Evolutionary conservation across 2,329 filamentous ascomycete genomes (phyloP).

Genomic region (Aspergillus ochraceus): DNA sequence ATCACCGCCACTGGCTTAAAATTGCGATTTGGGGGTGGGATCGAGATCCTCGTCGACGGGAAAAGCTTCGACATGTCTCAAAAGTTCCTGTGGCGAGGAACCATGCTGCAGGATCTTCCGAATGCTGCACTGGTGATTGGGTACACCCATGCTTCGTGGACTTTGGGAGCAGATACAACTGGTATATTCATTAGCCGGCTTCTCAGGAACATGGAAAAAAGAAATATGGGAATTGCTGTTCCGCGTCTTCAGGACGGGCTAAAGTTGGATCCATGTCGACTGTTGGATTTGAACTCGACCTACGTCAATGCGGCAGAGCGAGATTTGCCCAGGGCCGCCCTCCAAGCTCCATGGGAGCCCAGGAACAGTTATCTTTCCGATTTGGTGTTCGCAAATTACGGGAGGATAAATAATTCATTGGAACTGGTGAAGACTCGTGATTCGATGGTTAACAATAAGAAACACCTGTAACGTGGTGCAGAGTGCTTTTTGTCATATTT

Average conservation of each 20-base stretch:
- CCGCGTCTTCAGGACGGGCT: conserved; percentile 12
- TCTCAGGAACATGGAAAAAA: conserved; percentile 23
- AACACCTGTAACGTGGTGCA: too few species aligned
- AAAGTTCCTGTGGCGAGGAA: conserved; percentile 36
- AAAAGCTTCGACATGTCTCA: conserved; percentile 18
- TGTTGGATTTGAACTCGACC: conserved; percentile 28
- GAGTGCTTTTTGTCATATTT: too few species aligned
- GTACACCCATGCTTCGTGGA: conserved; percentile 39
- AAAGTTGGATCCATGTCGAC: neutral
- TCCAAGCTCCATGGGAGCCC: conserved; percentile 28
- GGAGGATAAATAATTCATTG: conserved; percentile 19
- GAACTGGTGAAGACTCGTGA: neutral
- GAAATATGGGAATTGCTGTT: conserved; percentile 4
- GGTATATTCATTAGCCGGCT: conserved; percentile 30
- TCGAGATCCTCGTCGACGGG: conserved; percentile 30
- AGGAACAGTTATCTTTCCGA: conserved; percentile 25
- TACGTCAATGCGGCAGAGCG: conserved; percentile 24
- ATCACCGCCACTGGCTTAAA: conserved; percentile 42
- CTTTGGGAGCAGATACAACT: conserved; percentile 37
- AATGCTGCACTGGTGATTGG: conserved; percentile 37
- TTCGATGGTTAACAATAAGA: too few species aligned
- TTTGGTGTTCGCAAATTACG: conserved; percentile 25
- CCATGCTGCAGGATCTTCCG: conserved; percentile 39
- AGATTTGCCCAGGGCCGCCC: conserved; percentile 25
- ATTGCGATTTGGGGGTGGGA: conserved; percentile 31